These are phyloP conservation scores for Blastomyces silverae DNA, from an alignment of 2,329 filamentous ascomycete genomes.

Conservation along the genomic window DNA sequence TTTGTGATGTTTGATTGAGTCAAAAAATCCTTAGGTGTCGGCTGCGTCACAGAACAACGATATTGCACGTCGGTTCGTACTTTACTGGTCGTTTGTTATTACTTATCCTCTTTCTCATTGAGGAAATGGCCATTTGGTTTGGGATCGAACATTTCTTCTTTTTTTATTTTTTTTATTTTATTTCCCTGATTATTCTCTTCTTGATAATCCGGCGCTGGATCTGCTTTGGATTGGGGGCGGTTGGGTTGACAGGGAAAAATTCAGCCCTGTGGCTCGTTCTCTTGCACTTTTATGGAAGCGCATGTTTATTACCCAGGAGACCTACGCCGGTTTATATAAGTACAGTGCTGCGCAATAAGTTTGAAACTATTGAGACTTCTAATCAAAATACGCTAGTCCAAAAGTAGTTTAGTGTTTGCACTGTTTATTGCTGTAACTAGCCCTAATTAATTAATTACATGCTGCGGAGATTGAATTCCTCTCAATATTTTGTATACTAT, in stretches of 20 bases:
- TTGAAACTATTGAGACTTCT: too few relatives aligned
- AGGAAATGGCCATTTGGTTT: conserved; percentile 44
- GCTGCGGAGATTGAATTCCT: too few relatives aligned
- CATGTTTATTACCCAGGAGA: neutral
- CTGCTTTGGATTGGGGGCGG: too few relatives aligned
- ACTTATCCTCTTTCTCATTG: conserved; percentile 32
- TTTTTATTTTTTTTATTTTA: conserved; percentile 19
- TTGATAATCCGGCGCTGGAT: neutral
- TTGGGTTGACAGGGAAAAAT: neutral
- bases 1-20: conserved; percentile 47
- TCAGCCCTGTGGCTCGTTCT: neutral
- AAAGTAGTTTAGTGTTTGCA: too few relatives aligned
- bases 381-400: too few relatives aligned
- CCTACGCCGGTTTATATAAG: neutral
- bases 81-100: conserved; percentile 44
- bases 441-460: too few relatives aligned
- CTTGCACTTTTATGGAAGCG: neutral
- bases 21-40: conserved; percentile 56
- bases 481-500: conserved; percentile 16
- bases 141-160: conserved; percentile 50
- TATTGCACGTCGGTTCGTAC: conserved; percentile 63
- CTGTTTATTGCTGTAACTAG: too few relatives aligned
- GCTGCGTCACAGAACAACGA: conserved; percentile 68
- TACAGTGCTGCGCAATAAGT: too few relatives aligned
- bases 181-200: neutral